Base-by-base conservation (phyloP, 805 yeast species). In the Candida parachauliodes region DNA sequence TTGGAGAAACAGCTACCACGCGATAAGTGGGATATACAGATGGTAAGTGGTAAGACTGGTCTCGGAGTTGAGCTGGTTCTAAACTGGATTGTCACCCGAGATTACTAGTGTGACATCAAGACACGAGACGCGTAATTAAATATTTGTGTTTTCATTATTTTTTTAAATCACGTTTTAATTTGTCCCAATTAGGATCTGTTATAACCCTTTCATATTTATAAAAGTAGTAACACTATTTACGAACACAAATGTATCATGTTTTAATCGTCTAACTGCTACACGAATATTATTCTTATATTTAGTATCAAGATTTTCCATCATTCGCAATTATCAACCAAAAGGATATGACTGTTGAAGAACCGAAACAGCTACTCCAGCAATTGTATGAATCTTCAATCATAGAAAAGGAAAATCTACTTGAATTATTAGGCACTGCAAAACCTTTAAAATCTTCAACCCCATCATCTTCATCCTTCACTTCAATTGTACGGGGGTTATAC, bases 401-500 rank as follows among this genome's bases (percentile, higher is more conserved):
- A 17, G 28, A 40, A 39, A 62, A 61, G 45, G 58, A 60, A 37
- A 52, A 50, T 42, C 57, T 67, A 38, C 59, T 65, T 23, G 61
- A 59, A 34, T 55, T 67, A 27, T 47, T 67, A 33, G 66, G 62
- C 7, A 35, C 52, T 15, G 49, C 62, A 30, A 60, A 57, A 32
- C 68, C 70, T 18, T 38, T 59, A 19, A 53, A 50, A 32, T 43
- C 54, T 10, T 38, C 58, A 15, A 27, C 17, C 15, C 43, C 54
- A n/a, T 36, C 58, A 12, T 48, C 43, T 8, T 43, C 52, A 21
- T 52, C 61, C 3, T 29, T 28, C 8, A 52, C 63, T 3, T 49
- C 70, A 10, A 44, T 67, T 14, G 54, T 61, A 5, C 49, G 74
- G 32, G 74, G 72, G 1, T 49, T 67, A 27, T 60, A 60, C 49